phyloP scores from a whole-genome alignment of 2,329 filamentous ascomycete genomes.

The Fusarium pseudoanthophilum region DNA sequence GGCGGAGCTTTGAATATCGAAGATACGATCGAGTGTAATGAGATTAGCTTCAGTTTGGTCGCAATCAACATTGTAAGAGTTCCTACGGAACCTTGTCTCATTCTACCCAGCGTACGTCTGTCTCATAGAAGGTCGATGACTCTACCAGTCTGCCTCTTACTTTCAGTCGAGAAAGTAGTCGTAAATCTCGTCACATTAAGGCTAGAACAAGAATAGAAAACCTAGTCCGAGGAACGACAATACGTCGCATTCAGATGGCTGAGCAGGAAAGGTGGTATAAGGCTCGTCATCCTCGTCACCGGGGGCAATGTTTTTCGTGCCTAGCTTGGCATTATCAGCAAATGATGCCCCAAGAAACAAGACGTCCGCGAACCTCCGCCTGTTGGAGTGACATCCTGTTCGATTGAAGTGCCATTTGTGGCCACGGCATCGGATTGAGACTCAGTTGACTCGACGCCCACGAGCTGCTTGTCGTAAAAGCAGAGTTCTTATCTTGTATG shows the following conservation, averaged over 20 bases:
- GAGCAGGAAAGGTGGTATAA: background rate
- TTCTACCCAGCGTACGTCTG: background rate
- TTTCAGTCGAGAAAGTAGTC: background rate
- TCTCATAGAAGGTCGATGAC: background rate
- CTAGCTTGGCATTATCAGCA: background rate
- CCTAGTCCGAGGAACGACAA: background rate
- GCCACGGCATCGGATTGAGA: too few species aligned
- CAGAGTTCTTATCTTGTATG: too few species aligned
- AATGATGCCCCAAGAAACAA: background rate
- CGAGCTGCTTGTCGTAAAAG: background rate
- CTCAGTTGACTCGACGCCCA: background rate
- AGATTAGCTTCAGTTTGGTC: background rate
- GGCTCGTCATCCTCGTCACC: background rate
- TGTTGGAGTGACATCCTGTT: too few species aligned
- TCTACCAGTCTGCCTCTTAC: background rate
- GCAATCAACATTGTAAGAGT: too few species aligned
- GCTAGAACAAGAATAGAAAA: background rate
- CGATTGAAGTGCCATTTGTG: too few species aligned
- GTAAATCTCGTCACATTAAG: background rate
- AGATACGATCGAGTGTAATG: background rate
- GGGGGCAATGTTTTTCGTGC: background rate
- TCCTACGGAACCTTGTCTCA: fast-evolving
- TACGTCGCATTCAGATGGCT: background rate
- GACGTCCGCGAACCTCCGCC: background rate
- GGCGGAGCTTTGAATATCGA: background rate